Base-by-base conservation (phyloP, 177 flowering plant genomes). In the Vitis hybrid region DNA sequence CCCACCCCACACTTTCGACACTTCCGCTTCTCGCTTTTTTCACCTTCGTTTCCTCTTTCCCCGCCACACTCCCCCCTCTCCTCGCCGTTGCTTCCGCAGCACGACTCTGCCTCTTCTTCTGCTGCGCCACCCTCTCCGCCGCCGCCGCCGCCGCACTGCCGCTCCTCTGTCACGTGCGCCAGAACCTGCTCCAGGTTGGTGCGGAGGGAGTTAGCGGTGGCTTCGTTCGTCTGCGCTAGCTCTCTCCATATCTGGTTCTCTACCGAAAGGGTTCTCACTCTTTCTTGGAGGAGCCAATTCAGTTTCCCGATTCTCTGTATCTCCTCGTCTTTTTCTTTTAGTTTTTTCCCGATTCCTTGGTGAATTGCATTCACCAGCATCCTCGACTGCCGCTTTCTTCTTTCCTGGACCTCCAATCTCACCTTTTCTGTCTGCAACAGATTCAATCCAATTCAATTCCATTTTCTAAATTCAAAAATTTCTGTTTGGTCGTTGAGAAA, bases 221-320 rank as follows among this genome's bases (percentile, higher is more conserved):
- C 88, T 53, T 86, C 90, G 68, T 80, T 84, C 10, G 76, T 55
- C 48, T 86, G 82, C 1, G 90, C 90, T 22, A 84, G 51, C 11
- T 83, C 86, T 29, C 80, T 60, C 90, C 85, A 84, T 4, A 86
- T 19, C 60, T 84, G 86, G 62, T 86, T 86, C 75, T 86, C 88
- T 2, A 78, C 64, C 56, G 19, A 82, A 10, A 86, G 69, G 12
- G 55, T 57, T 19, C 71, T 84, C n/a, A 84, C 85, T 56, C 77
- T 66, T 19, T 86, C 90, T 66, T 83, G 81, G 1, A 86, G 83
- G 0, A 61, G 79, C 74, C 80, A 75, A 53, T 86, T 86, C 10
- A 78, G 20, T 56, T 78, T 83, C 19, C 79, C 83, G 62, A 83
- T 80, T 52, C 73, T 80, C 31, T 73, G 64, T 0, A 86, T 75